Conservation (phyloP, 371 early-diverging fungal species). For the Circinella umbellata region DNA sequence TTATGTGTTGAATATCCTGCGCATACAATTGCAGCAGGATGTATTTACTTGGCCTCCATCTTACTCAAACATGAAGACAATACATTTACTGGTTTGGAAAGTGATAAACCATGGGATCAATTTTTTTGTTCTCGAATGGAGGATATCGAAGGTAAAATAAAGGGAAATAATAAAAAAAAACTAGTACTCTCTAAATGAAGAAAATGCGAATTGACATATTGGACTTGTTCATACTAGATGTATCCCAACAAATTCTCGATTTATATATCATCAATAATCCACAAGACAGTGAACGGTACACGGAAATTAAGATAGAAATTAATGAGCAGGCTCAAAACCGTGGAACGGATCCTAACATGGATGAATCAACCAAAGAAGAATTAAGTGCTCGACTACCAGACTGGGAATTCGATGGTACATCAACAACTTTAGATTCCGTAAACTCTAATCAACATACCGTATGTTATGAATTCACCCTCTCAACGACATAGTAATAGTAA, state of each 20-base stretch:
- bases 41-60: constrained; percentile 61
- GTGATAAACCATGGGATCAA: constrained; percentile 47
- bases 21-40: constrained; percentile 68
- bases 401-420: constrained; percentile 32
- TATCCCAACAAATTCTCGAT: constrained; percentile 64
- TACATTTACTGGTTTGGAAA: constrained; percentile 25
- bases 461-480: constrained; percentile 46
- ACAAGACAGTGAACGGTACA: constrained; percentile 47
- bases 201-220: too few species aligned
- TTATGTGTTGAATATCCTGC: constrained; percentile 67
- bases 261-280: constrained; percentile 45
- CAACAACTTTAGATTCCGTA: constrained; percentile 40
- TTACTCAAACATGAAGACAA: constrained; percentile 41
- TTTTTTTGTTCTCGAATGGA: constrained; percentile 57
- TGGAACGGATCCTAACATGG: constrained; percentile 41
- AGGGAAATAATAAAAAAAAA: neutral
- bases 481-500: neutral
- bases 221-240: constrained; percentile 33
- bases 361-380: constrained; percentile 33
- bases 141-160: constrained; percentile 52
- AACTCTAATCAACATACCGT: constrained; percentile 55
- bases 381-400: constrained; percentile 26
- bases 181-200: too few species aligned
- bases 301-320: constrained; percentile 57
- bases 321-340: constrained; percentile 52